phyloP scores from a whole-genome alignment of 2,329 filamentous ascomycete genomes.

The Diplocarpon mali region DNA sequence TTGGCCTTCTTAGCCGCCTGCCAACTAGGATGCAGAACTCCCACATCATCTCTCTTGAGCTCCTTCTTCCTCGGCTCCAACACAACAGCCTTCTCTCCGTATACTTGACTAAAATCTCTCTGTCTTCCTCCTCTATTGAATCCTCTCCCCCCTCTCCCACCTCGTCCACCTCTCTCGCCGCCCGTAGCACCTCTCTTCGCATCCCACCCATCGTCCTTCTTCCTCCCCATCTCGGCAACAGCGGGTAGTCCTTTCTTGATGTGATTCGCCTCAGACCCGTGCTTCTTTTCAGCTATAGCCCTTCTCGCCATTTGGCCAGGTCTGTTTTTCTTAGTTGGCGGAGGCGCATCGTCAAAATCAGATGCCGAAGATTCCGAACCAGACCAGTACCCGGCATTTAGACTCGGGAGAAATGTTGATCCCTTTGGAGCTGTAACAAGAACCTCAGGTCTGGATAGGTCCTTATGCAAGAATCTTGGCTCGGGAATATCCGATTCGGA shows the following conservation, averaged over 20 bases:
- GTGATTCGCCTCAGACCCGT: slow-evolving; percentile 48
- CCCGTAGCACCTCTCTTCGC: slow-evolving; percentile 40
- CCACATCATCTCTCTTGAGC: slow-evolving; percentile 36
- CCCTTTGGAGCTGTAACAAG: slow-evolving; percentile 7
- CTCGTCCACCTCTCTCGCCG: slow-evolving; percentile 3
- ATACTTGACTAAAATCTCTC: slow-evolving; percentile 11
- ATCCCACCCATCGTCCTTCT: slow-evolving; percentile 46
- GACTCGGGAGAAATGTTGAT: slow-evolving; percentile 60
- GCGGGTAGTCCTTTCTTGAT: slow-evolving; percentile 20
- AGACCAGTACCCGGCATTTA: slow-evolving; percentile 72
- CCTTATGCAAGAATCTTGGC: slow-evolving; percentile 13
- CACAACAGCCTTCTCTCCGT: slow-evolving; percentile 22
- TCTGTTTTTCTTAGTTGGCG: slow-evolving; percentile 56
- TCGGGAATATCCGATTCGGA: slow-evolving; percentile 9
- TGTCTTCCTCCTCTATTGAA: slow-evolving; percentile 4
- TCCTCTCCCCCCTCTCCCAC: neutral
- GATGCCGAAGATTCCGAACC: slow-evolving; percentile 57
- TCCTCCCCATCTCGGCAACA: slow-evolving; percentile 22
- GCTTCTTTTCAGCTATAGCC: slow-evolving; percentile 73
- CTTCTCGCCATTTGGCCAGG: slow-evolving; percentile 68
- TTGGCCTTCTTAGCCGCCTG: slow-evolving; percentile 45
- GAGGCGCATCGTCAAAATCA: slow-evolving; percentile 50
- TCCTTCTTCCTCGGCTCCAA: slow-evolving; percentile 21
- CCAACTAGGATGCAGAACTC: slow-evolving; percentile 53
- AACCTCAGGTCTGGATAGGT: slow-evolving; percentile 10